Base-by-base conservation (phyloP, 176 grass and related monocot species). In the Cenchrus fungigraminus region DNA sequence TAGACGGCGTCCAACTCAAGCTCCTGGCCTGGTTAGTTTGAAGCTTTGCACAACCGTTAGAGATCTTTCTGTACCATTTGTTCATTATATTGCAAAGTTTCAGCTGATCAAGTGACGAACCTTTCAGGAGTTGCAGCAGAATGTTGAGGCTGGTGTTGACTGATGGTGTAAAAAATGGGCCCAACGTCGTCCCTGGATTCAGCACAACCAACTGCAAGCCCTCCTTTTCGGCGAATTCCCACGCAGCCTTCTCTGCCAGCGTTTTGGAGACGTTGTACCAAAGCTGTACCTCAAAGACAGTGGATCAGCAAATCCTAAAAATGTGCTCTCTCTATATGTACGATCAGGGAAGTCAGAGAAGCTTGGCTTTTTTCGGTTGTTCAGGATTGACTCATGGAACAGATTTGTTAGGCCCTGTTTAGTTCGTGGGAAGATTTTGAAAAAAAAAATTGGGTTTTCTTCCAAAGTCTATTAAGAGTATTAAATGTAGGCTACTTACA, bases 261-360 rank as follows among this genome's bases (percentile, higher is more conserved):
- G 85, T 95, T 62, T 95, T 95, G 4, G 93, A 90, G 16, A 95
- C 14, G 52, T 71, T 71, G 68, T 95, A 92, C 90, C 88, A 92
- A 22, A 88, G 43, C 93, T 95, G 76, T 45, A 40, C 2, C 1
- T 10, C 54, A 51, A 73, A 57, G 22, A 54, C 45, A 56, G 67
- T 10, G 47, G 47, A 17, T 54, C 19, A 63, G 25, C 54, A n/a
- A 10, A 9, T 19, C 63, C 0, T 19, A 12, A 45, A 46, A 0
- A 71, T 16, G 17, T 68, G 65, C 34, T 40, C 20, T 61, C 12
- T 67, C 6, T 17, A 16, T 9, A 37, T 13, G 12, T 6, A 13
- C 4, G 11, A 53, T 53, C 51, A 15, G 32, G 62, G 17, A 68
- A 44, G 66, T 19, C 8, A 44, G 14, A 40, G 32, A 40, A 40